These are phyloP conservation scores for Helicostylum pulchrum DNA, from an alignment of 192 early-diverging fungal genomes.

Conservation along the genomic window DNA sequence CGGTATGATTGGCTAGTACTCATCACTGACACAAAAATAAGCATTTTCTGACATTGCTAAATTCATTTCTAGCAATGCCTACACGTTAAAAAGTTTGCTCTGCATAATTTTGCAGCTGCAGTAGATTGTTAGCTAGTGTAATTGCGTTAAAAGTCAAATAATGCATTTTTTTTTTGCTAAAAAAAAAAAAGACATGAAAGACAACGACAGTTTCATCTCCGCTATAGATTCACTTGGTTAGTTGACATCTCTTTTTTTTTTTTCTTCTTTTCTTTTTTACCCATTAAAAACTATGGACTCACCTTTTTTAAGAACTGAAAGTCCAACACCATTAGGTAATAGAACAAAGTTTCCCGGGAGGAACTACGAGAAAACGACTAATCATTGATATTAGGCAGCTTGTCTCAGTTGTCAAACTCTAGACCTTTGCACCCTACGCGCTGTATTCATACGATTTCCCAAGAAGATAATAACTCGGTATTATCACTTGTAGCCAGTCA, in stretches of 20 bases:
- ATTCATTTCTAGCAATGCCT: too few relatives aligned
- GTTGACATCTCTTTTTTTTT: too few relatives aligned
- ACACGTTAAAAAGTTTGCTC: too few relatives aligned
- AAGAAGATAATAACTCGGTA: constrained; percentile 53
- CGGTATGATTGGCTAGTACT: too few relatives aligned
- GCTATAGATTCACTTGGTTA: not conserved
- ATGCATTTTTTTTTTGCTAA: too few relatives aligned
- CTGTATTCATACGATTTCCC: constrained; percentile 50
- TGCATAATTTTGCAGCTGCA: too few relatives aligned
- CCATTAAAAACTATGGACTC: constrained; percentile 1
- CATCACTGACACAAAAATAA: too few relatives aligned
- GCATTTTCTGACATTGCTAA: too few relatives aligned
- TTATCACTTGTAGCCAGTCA: constrained; percentile 60
- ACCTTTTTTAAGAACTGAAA: constrained; percentile 7
- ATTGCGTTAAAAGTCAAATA: too few relatives aligned
- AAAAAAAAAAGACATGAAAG: too few relatives aligned
- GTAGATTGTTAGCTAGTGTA: too few relatives aligned
- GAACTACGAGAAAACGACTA: not conserved
- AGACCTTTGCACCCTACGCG: constrained; percentile 17
- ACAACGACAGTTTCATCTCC: too few relatives aligned
- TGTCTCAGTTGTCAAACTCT: constrained; percentile 21
- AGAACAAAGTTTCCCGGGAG: not conserved
- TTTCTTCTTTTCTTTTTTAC: not conserved
- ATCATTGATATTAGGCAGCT: constrained; percentile 16
- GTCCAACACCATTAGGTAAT: constrained; percentile 14